These are phyloP conservation scores for Hericium rajendrae DNA, from an alignment of 768 basidiomycete species.

Conservation along the genomic window DNA sequence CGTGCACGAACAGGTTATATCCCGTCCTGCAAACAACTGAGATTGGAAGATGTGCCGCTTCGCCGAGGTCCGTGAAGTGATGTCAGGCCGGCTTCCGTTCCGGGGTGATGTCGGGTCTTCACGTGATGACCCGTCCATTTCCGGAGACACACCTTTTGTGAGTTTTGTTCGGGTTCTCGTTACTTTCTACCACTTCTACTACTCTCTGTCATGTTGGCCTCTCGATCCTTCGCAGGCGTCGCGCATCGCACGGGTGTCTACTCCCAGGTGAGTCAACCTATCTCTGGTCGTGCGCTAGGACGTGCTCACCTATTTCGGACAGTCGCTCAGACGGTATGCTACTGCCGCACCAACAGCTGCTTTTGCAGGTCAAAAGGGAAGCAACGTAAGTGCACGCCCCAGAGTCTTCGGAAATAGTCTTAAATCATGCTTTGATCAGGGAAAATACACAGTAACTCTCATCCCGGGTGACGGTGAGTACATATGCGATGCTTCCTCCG, in stretches of 20 bases:
- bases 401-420: neutral
- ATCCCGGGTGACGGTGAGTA: constrained; percentile 90
- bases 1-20: too few species aligned
- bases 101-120: neutral
- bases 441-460: constrained; percentile 92
- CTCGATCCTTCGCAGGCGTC: constrained; percentile 45
- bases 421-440: constrained; percentile 35
- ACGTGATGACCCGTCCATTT: neutral
- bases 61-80: too few species aligned
- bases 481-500: constrained; percentile 6
- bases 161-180: neutral
- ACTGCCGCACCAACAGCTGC: constrained; percentile 74
- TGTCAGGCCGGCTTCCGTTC: too few species aligned
- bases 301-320: constrained; percentile 8
- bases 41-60: too few species aligned
- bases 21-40: too few species aligned
- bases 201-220: constrained; percentile 41
- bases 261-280: constrained; percentile 33
- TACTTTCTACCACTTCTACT: neutral
- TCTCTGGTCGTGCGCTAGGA: neutral
- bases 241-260: constrained; percentile 42
- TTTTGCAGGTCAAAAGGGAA: constrained; percentile 83
- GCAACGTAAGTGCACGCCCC: constrained; percentile 51
- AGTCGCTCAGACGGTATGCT: constrained; percentile 59
- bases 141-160: neutral